These are phyloP conservation scores for Pseudozyma hubeiensis DNA, from an alignment of 1,284 basidiomycete species.

Conservation along the genomic window DNA sequence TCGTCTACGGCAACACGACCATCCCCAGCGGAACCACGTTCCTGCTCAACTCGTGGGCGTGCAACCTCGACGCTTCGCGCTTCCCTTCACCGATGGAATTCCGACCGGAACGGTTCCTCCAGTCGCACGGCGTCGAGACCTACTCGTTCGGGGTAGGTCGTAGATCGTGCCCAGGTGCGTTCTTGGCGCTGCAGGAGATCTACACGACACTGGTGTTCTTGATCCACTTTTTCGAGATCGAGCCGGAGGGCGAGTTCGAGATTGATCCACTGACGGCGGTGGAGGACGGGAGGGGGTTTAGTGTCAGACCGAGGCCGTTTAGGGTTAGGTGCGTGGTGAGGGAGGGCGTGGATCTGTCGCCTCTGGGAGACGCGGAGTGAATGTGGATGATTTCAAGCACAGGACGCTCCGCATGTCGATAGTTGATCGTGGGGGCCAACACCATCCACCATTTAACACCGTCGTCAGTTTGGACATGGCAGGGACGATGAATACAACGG, in stretches of 20 bases:
- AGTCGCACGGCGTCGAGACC: not conserved
- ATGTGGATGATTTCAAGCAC: too few species aligned
- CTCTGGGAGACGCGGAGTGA: not conserved
- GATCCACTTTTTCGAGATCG: conserved; percentile 4
- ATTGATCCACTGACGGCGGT: conserved; percentile 6
- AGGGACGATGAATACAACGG: too few species aligned
- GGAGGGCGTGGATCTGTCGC: not conserved
- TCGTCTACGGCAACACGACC: not conserved
- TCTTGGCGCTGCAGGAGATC: conserved; percentile 5
- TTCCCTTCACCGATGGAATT: not conserved
- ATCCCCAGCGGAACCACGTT: conserved; percentile 1
- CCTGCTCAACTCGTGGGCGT: conserved; percentile 5
- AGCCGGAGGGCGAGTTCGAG: conserved; percentile 3
- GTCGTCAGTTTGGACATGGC: too few species aligned
- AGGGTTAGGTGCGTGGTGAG: conserved; percentile 1
- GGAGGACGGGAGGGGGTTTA: conserved; percentile 3
- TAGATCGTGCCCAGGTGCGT: conserved; percentile 1
- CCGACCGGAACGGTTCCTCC: not conserved
- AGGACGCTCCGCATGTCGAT: too few species aligned
- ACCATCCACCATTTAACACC: too few species aligned
- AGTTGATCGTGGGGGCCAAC: too few species aligned
- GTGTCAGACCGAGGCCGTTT: conserved; percentile 8
- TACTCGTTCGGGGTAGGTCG: conserved; percentile 6
- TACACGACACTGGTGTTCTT: conserved; percentile 8
- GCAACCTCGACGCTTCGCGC: not conserved